Evolutionary conservation across 192 early-diverging fungal genomes (phyloP).

Genomic region (Umbelopsis sp.): DNA sequence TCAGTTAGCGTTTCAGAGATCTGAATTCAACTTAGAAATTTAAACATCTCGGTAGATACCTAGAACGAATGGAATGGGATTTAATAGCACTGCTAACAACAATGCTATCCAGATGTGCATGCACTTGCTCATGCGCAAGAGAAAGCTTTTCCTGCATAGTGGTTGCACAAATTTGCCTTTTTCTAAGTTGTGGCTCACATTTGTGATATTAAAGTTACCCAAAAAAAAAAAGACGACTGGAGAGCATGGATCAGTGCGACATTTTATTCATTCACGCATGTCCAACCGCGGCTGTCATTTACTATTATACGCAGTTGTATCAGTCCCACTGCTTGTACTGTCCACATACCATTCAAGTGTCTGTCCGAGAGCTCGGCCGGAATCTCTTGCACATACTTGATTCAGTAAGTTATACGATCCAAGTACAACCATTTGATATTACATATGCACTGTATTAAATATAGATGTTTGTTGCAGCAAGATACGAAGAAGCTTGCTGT

Average conservation of each 20-base stretch:
- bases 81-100: neutral
- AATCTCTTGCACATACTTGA: slow-evolving; percentile 10
- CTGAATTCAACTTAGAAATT: neutral
- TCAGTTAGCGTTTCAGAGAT: neutral
- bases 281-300: neutral
- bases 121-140: neutral
- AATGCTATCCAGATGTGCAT: slow-evolving; percentile 4
- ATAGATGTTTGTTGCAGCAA: neutral
- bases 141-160: neutral
- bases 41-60: neutral
- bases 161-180: slow-evolving; percentile 15
- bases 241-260: slow-evolving; percentile 16
- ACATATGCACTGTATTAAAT: neutral
- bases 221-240: neutral
- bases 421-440: neutral
- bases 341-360: neutral
- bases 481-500: slow-evolving; percentile 3
- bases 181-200: neutral
- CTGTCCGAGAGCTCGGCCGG: neutral
- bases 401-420: neutral
- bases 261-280: slow-evolving; percentile 1
- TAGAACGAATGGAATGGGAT: neutral
- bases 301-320: neutral
- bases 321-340: neutral
- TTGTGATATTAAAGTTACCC: neutral